Conservation (phyloP, 2,329 filamentous ascomycete species). For the Aspergillus carbonarius region DNA sequence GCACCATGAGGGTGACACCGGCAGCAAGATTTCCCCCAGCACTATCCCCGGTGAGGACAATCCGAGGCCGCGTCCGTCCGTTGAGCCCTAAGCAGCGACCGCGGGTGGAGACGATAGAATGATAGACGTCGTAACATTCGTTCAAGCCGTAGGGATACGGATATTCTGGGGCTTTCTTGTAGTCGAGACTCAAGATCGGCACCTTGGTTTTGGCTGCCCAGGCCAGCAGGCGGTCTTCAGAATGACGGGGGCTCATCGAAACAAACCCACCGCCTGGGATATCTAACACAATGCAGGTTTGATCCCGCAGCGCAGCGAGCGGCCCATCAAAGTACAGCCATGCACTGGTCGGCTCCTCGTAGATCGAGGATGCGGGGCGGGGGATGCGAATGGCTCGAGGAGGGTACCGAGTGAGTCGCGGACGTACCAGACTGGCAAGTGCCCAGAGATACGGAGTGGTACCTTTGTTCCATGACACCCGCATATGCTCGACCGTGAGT, state of each 20-base stretch:
- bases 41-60: constrained; percentile 76
- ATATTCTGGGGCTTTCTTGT: constrained; percentile 80
- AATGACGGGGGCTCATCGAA: constrained; percentile 90
- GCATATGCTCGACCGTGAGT: constrained; percentile 84
- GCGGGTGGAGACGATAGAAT: constrained; percentile 67
- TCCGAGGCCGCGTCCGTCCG: constrained; percentile 62
- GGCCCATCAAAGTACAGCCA: constrained; percentile 97
- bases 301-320: constrained; percentile 70
- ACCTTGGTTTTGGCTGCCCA: constrained; percentile 88
- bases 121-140: constrained; percentile 84
- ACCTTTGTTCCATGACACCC: constrained; percentile 93
- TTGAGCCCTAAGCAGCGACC: constrained; percentile 75
- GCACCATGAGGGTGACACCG: constrained; percentile 81
- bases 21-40: constrained; percentile 80
- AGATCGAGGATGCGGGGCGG: constrained; percentile 74
- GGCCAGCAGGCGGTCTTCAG: constrained; percentile 88
- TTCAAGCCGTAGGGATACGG: constrained; percentile 84
- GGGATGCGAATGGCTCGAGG: constrained; percentile 83
- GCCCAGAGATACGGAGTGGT: constrained; percentile 81
- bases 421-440: constrained; percentile 70
- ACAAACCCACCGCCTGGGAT: constrained; percentile 94
- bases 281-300: constrained; percentile 79
- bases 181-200: constrained; percentile 89
- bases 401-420: constrained; percentile 75
- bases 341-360: constrained; percentile 75